Conservation (phyloP, 106 monocot genomes). For the Cymbidium sinense region DNA sequence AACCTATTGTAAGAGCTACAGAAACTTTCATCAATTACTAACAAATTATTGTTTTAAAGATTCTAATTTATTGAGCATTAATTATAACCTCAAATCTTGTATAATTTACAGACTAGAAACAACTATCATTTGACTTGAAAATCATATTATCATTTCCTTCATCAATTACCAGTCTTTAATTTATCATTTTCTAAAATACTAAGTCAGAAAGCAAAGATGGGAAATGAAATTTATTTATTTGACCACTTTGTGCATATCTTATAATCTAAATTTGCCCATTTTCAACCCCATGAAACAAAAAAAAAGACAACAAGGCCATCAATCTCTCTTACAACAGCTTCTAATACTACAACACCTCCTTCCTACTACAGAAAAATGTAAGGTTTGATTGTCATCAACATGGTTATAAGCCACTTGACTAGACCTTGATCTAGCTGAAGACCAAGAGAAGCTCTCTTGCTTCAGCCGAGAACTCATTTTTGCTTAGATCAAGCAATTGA, state of each 20-base stretch:
- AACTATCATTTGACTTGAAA: too few species aligned
- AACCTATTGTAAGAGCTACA: too few species aligned
- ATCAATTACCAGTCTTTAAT: too few species aligned
- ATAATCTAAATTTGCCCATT: neutral
- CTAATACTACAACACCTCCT: slow-evolving; percentile 55
- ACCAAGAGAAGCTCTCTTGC: slow-evolving; percentile 34
- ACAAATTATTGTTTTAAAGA: too few species aligned
- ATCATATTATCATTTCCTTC: too few species aligned
- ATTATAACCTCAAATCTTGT: too few species aligned
- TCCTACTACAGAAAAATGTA: slow-evolving; percentile 64
- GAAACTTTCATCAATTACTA: too few species aligned
- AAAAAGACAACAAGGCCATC: neutral
- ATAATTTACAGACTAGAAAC: too few species aligned
- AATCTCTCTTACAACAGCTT: slow-evolving; percentile 51
- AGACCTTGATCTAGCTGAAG: slow-evolving; percentile 19
- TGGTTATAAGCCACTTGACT: slow-evolving; percentile 37
- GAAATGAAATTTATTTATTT: too few species aligned
- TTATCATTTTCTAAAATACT: too few species aligned
- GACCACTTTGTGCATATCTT: neutral
- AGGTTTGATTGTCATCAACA: slow-evolving; percentile 21
- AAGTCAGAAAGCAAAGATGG: too few species aligned
- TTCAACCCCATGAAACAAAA: neutral
- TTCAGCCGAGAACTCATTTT: slow-evolving; percentile 24
- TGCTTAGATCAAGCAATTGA: slow-evolving; percentile 49
- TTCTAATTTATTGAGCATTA: too few species aligned